These are phyloP conservation scores for Syzygium oleosum DNA, from an alignment of 345 rosid genomes.

Conservation along the genomic window DNA sequence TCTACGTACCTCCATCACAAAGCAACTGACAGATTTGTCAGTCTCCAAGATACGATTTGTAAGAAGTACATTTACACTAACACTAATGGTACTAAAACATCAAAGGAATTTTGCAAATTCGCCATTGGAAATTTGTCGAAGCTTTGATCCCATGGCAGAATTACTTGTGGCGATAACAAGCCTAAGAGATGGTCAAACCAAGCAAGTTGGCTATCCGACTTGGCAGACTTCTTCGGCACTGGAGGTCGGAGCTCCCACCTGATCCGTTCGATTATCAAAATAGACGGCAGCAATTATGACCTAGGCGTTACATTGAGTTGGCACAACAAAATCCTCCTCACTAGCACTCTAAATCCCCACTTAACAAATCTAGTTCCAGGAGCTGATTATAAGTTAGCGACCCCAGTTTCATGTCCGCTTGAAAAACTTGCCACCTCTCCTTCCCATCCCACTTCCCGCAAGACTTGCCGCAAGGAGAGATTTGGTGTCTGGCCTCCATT, in stretches of 20 bases:
- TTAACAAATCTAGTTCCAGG: background rate
- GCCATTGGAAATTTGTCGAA: background rate
- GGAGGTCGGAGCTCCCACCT: background rate
- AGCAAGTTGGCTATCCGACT: background rate
- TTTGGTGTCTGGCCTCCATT: constrained; percentile 87
- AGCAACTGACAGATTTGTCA: background rate
- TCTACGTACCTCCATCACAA: background rate
- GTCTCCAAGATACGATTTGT: background rate
- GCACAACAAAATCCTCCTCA: background rate
- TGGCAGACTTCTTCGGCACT: background rate
- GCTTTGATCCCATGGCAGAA: background rate
- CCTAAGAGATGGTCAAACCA: background rate
- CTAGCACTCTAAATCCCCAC: background rate
- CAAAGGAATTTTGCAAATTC: background rate
- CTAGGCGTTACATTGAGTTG: background rate
- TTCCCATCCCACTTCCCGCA: constrained; percentile 59
- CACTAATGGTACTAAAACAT: background rate
- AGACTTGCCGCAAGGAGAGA: constrained; percentile 59
- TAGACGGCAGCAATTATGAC: background rate
- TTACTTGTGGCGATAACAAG: background rate
- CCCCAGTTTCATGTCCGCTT: constrained; percentile 19
- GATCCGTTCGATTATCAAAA: background rate
- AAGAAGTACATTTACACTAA: background rate
- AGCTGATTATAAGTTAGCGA: background rate
- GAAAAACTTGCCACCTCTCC: constrained; percentile 71